Conservation (phyloP, 78 protist genomes). For the Emiliania huxleyi region DNA sequence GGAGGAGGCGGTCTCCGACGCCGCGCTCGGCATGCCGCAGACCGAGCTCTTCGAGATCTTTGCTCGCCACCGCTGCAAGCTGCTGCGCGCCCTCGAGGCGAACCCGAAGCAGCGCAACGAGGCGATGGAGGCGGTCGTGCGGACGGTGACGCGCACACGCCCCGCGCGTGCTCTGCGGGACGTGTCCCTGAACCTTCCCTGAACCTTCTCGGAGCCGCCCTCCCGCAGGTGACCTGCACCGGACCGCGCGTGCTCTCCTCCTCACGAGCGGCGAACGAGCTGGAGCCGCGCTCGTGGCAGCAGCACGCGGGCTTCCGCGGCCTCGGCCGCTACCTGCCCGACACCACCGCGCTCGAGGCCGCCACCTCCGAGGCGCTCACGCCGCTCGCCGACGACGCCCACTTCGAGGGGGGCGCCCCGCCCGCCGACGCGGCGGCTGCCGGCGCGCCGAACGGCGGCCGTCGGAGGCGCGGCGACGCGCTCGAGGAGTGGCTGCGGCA, state of each 20-base stretch:
- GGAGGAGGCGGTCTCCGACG: background rate
- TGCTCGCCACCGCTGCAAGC: slow-evolving; percentile 9
- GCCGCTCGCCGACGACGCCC: background rate
- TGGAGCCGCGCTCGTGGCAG: slow-evolving; percentile 22
- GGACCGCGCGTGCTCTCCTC: background rate
- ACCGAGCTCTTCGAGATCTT: slow-evolving; percentile 14
- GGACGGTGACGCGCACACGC: slow-evolving; percentile 11
- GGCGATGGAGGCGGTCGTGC: background rate
- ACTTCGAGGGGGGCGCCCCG: no score
- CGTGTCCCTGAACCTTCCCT: no score
- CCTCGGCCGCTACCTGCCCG: slow-evolving; percentile 17
- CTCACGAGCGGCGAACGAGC: background rate
- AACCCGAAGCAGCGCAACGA: background rate
- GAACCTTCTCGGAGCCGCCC: no score
- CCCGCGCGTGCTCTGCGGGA: no score
- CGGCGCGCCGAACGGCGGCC: background rate
- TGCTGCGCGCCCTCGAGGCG: background rate
- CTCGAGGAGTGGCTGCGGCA: background rate
- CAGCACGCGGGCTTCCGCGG: background rate
- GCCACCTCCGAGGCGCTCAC: background rate
- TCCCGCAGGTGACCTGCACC: no score
- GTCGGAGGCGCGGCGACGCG: background rate
- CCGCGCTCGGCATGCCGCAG: background rate
- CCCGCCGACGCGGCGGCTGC: background rate
- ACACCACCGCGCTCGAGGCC: background rate